A percentile compares a stretch with the other conserved stretches of the same genome.
Conservation (phyloP, 371 early-diverging fungal species). For the Syncephalis fuscata region DNA sequence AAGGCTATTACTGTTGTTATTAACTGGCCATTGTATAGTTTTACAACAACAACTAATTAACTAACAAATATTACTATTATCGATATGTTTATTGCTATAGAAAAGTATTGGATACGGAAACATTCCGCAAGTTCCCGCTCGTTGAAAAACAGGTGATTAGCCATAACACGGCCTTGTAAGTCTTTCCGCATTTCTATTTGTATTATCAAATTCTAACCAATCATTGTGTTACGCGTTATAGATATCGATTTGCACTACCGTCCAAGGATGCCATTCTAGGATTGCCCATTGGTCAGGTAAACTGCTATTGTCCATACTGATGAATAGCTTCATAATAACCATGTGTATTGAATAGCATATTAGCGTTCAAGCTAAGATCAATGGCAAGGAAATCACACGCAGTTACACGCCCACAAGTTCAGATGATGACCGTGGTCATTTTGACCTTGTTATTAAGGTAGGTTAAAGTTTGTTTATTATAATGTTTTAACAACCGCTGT, state of each 20-base stretch:
- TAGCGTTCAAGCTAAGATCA: slow-evolving; percentile 67
- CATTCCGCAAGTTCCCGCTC: slow-evolving; percentile 68
- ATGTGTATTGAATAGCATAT: slow-evolving; percentile 39
- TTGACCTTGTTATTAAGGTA: slow-evolving; percentile 89
- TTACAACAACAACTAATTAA: no score
- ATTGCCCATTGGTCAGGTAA: slow-evolving; percentile 74
- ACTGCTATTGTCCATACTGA: neutral
- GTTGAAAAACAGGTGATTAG: slow-evolving; percentile 54
- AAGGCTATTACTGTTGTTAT: no score
- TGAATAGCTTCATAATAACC: neutral
- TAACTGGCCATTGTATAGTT: no score
- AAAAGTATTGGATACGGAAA: slow-evolving; percentile 41
- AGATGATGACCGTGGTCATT: slow-evolving; percentile 68
- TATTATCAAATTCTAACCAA: slow-evolving; percentile 1
- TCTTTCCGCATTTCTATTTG: neutral
- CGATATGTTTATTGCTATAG: no score
- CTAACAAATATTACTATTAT: no score
- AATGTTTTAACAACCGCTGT: neutral
- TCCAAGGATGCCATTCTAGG: slow-evolving; percentile 46
- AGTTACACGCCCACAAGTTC: slow-evolving; percentile 88
- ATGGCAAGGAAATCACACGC: slow-evolving; percentile 72
- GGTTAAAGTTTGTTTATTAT: neutral
- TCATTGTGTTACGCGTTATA: slow-evolving; percentile 10
- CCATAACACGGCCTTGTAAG: slow-evolving; percentile 75
- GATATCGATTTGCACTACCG: slow-evolving; percentile 79